Evolutionary conservation across 2,329 filamentous ascomycete genomes (phyloP).

Genomic region (Volutella citrinella): DNA sequence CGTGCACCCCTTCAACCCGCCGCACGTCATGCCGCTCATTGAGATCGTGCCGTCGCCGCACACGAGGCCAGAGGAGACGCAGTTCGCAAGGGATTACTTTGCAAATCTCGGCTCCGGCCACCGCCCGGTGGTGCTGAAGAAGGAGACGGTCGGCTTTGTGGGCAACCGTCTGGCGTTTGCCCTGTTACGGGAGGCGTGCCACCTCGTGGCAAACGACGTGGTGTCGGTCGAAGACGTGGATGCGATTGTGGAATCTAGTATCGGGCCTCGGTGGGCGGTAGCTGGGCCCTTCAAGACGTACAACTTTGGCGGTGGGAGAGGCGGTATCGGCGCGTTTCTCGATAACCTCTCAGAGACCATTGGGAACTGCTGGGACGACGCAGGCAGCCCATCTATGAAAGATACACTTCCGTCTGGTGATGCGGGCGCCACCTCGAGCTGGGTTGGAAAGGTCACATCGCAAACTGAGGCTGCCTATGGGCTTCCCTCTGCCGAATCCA

Average conservation of each 20-base stretch:
- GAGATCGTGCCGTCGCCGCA: slow-evolving; percentile 15
- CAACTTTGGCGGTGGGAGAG: slow-evolving; percentile 17
- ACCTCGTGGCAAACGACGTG: slow-evolving; percentile 9
- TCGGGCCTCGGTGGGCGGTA: slow-evolving; percentile 20
- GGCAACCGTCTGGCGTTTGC: slow-evolving; percentile 17
- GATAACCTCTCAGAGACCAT: slow-evolving; percentile 14
- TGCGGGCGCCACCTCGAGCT: too few relatives aligned
- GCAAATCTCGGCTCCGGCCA: slow-evolving; percentile 11
- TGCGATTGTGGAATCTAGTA: slow-evolving; percentile 21
- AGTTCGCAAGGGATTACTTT: slow-evolving; percentile 16
- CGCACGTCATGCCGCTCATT: slow-evolving; percentile 19
- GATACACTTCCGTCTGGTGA: too few relatives aligned
- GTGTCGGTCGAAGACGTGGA: slow-evolving; percentile 28
- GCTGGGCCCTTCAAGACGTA: slow-evolving; percentile 20
- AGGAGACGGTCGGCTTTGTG: slow-evolving; percentile 15
- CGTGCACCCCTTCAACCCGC: slow-evolving; percentile 19
- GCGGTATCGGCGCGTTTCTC: slow-evolving; percentile 17
- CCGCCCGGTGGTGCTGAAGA: slow-evolving; percentile 15
- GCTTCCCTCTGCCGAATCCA: too few relatives aligned
- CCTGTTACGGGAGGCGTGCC: slow-evolving; percentile 14
- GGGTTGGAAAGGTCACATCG: slow-evolving; percentile 22
- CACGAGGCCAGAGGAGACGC: slow-evolving; percentile 1
- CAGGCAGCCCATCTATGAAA: too few relatives aligned
- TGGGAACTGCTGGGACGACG: slow-evolving; percentile 16
- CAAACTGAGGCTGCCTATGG: slow-evolving; percentile 15